Evolutionary conservation across 768 basidiomycete species (phyloP).

Genomic region (Rhodotorula paludigena): DNA sequence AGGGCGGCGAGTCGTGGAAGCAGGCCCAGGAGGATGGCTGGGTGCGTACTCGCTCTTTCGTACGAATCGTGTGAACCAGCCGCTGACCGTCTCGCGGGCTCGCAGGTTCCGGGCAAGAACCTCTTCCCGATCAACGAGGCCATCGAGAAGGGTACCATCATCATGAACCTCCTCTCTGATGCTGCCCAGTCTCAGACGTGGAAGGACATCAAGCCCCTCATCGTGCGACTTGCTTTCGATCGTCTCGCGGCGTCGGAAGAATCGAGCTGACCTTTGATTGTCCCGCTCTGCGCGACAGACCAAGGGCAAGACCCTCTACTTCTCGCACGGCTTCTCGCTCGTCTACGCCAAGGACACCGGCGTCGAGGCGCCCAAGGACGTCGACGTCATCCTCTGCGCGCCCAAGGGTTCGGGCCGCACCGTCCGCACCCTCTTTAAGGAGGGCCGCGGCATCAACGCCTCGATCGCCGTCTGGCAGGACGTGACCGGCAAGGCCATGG

Average conservation of each 20-base stretch:
- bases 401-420: slow-evolving; percentile 99
- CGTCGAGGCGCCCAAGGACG: slow-evolving; percentile 81
- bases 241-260: background rate
- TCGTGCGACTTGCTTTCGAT: slow-evolving; percentile 47
- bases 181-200: slow-evolving; percentile 98
- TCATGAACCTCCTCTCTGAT: slow-evolving; percentile 99
- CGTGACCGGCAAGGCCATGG: slow-evolving; percentile 93
- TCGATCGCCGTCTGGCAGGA: slow-evolving; percentile 94
- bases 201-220: slow-evolving; percentile 79
- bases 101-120: slow-evolving; percentile 85
- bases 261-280: background rate
- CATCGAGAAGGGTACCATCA: slow-evolving; percentile 88
- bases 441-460: slow-evolving; percentile 97
- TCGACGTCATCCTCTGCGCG: slow-evolving; percentile 98
- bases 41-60: slow-evolving; percentile 54
- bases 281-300: slow-evolving; percentile 50
- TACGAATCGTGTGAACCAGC: too few relatives aligned
- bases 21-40: slow-evolving; percentile 94
- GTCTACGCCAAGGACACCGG: slow-evolving; percentile 97
- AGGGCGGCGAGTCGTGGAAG: slow-evolving; percentile 93
- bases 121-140: slow-evolving; percentile 98
- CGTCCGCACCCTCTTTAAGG: slow-evolving; percentile 98
- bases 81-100: background rate
- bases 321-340: slow-evolving; percentile 98
- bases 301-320: slow-evolving; percentile 99